Percentiles rank a stretch among this genome's conserved stretches.
Evolutionary conservation across 2,329 filamentous ascomycete species (phyloP).

Genomic region (Stromatinia cepivora): DNA sequence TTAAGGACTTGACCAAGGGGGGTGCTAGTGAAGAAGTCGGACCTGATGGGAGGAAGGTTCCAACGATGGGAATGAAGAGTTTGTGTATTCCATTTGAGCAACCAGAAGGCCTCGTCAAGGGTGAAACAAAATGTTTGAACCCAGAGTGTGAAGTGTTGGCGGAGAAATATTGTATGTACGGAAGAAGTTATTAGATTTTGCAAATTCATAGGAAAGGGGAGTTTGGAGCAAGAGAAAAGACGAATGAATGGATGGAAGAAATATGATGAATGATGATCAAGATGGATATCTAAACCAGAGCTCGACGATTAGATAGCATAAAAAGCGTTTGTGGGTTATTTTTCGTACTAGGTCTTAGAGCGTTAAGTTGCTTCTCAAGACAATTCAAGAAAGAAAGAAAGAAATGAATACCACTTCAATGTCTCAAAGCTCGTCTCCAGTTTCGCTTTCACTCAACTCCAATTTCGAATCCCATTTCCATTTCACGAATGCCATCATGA

Average conservation of each 20-base stretch:
- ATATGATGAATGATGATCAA: constrained; percentile 20
- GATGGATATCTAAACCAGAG: constrained; percentile 13
- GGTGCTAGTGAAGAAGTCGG: constrained; percentile 58
- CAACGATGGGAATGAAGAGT: constrained; percentile 75
- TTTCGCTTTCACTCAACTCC: not conserved
- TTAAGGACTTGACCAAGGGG: constrained; percentile 88
- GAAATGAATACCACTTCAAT: not conserved
- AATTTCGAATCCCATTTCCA: not conserved
- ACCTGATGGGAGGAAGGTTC: constrained; percentile 51
- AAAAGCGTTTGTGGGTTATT: not conserved
- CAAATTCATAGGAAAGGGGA: constrained; percentile 18
- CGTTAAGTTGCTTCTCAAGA: not conserved
- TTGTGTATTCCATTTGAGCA: constrained; percentile 83
- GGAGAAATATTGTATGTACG: constrained; percentile 91
- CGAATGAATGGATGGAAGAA: not conserved
- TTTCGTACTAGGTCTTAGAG: not conserved
- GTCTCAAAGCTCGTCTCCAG: not conserved
- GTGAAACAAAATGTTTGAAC: constrained; percentile 88
- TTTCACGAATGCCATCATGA: too few relatives aligned
- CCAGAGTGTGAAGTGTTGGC: constrained; percentile 77
- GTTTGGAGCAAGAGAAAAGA: constrained; percentile 18
- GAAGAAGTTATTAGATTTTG: constrained; percentile 53
- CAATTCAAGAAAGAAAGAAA: not conserved
- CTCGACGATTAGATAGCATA: constrained; percentile 8
- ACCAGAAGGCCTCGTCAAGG: constrained; percentile 74